Conservation (phyloP, 495 filamentous ascomycete genomes). For the Friedmanniomyces endolithicus region DNA sequence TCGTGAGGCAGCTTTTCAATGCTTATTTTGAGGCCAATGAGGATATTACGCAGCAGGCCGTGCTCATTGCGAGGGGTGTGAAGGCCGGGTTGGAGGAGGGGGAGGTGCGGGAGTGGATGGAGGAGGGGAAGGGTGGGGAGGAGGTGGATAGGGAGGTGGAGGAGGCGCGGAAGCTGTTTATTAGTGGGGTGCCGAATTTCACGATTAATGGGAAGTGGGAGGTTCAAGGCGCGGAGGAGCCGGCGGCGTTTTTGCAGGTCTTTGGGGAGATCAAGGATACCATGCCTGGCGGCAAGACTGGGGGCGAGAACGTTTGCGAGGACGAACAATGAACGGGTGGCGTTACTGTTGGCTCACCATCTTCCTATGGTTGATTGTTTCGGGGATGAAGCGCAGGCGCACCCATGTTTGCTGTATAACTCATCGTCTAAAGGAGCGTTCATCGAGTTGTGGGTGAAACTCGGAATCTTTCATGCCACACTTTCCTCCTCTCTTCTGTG, state of each 20-base stretch:
- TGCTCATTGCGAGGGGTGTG: constrained; percentile 48
- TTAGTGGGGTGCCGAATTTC: constrained; percentile 67
- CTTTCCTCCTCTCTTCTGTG: neutral
- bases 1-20: constrained; percentile 57
- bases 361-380: neutral
- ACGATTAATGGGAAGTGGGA: constrained; percentile 30
- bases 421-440: neutral
- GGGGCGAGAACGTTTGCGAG: constrained; percentile 9
- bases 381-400: neutral
- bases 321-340: neutral
- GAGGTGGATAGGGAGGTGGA: constrained; percentile 61
- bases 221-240: constrained; percentile 30
- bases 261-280: constrained; percentile 30
- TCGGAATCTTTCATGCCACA: neutral
- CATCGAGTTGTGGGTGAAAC: neutral
- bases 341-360: neutral
- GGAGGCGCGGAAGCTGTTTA: constrained; percentile 42
- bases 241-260: constrained; percentile 28
- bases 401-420: neutral
- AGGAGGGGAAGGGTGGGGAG: constrained; percentile 47
- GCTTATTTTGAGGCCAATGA: constrained; percentile 66
- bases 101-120: constrained; percentile 51
- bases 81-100: constrained; percentile 49
- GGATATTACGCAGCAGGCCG: constrained; percentile 56
- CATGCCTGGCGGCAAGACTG: neutral